A percentile compares a stretch with the other conserved stretches of the same genome.
Conservation (phyloP, 208 protist species). For the Acanthamoeba divionensis region DNA sequence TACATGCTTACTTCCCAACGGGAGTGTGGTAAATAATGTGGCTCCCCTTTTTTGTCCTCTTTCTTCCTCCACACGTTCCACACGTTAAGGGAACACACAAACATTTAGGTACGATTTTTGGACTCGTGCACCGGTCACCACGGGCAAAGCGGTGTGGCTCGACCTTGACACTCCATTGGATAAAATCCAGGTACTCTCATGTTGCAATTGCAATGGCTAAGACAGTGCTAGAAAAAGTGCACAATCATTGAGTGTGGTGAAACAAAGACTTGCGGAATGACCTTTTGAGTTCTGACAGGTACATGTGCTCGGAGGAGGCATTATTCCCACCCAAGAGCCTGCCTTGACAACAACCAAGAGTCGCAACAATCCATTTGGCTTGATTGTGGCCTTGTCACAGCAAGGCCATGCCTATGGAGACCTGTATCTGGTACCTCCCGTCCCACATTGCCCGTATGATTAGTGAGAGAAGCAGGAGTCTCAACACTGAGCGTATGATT, state of each 20-base stretch:
- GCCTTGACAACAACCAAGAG: background rate
- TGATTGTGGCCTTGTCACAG: conserved; percentile 71
- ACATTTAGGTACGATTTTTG: conserved; percentile 48
- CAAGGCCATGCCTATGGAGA: conserved; percentile 51
- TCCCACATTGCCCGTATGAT: too few relatives aligned
- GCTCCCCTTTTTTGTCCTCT: conserved; percentile 62
- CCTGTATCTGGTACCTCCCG: conserved; percentile 72
- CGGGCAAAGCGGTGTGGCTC: background rate
- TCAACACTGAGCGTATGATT: background rate
- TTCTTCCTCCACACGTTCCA: too few relatives aligned
- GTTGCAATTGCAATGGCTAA: too few relatives aligned
- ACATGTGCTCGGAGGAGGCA: conserved; percentile 15
- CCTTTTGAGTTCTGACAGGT: too few relatives aligned
- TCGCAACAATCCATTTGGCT: background rate
- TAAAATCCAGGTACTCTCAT: conserved; percentile 28
- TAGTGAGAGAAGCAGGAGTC: too few relatives aligned
- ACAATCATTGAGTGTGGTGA: too few relatives aligned
- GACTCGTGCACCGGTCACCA: background rate
- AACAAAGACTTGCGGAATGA: too few relatives aligned
- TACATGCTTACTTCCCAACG: conserved; percentile 77
- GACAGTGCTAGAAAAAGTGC: too few relatives aligned
- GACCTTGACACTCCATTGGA: conserved; percentile 8
- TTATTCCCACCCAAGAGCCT: conserved; percentile 24
- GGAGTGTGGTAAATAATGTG: conserved; percentile 80
- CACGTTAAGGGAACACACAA: too few relatives aligned